Evolutionary conservation across 2,329 filamentous ascomycete species (phyloP).

Genomic region (Trichophyton verrucosum): DNA sequence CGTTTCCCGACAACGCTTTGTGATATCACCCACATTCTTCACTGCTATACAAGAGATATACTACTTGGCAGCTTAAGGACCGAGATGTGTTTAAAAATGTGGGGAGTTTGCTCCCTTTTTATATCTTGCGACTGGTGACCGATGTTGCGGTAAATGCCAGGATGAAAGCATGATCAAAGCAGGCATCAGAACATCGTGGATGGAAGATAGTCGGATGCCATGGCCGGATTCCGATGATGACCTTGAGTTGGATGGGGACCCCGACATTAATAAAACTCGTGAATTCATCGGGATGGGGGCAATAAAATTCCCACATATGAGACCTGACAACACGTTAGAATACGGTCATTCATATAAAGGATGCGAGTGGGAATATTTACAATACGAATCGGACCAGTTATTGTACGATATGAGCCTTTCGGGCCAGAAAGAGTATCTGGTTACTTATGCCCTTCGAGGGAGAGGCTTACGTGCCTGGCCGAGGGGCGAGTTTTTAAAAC

Average conservation of each 20-base stretch:
- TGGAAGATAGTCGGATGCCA: no score
- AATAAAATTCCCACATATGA: not conserved
- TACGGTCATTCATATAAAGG: not conserved
- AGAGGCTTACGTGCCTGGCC: not conserved
- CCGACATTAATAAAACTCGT: not conserved
- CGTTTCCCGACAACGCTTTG: no score
- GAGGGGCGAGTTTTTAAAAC: not conserved
- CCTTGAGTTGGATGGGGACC: no score
- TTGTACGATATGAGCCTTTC: not conserved
- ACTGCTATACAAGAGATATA: no score
- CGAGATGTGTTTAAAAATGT: no score
- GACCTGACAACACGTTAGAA: not conserved
- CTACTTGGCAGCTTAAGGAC: no score
- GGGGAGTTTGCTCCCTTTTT: no score
- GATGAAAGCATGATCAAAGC: not conserved
- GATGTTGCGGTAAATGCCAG: not conserved
- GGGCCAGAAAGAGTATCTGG: no score
- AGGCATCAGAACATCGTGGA: no score
- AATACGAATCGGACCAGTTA: not conserved
- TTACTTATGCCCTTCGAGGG: not conserved
- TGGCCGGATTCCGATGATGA: no score
- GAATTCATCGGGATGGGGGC: not conserved
- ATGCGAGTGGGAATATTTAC: not conserved
- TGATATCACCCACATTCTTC: no score
- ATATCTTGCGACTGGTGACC: not conserved